Base-by-base conservation (phyloP, 2,329 filamentous ascomycete species). In the Plectosphaerella cucumerina region DNA sequence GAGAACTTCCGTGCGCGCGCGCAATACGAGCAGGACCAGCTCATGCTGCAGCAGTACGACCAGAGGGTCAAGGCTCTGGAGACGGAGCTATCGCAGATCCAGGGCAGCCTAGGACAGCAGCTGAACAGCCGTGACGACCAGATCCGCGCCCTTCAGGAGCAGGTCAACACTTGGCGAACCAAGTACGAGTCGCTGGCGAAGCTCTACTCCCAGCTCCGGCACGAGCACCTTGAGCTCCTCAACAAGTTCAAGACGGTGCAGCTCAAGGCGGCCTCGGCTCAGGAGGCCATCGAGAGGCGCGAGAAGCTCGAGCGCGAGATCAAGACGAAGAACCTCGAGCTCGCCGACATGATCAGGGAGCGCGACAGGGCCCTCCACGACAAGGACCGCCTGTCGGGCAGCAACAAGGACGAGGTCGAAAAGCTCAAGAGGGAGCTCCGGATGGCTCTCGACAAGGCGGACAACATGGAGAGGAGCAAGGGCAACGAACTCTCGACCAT, bases 321-420 rank as follows among this genome's bases (percentile, higher is more conserved):
- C 67, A 99, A 99, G 81, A 97, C 93, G 26, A 99, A 99, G 82
- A 99, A 99, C 65, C 76, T 99, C n/a, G 94, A 99, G 69, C 74
- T 99, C 55, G 94, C 94, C 31, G 91, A 97, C 67, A 97, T 99
- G 94, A 99, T 99, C 58, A 84, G 94, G 42, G 94, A 99, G 73
- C 82, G 94, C 60, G 94, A 99, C 65, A 85, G 94, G 57, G 94
- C 94, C 26, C 72, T 97, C 48, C 90, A 97, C 64, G 94, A 99
- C 56, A 90, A 92, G 67, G 94, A 99, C 65, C 84, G 94, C 50
- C 74, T 87, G n/a, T 83, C 78, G 48, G 94, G 94, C 47, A 88
- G 85, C 49, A 92, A 92, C 70, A 92, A 90, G 63, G 94, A 99
- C 52, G 94, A 99, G 66, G 63, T 96, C 11, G 94, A 99, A 72